Percentiles rank a stretch among this genome's conserved stretches.
Evolutionary conservation across 2,329 filamentous ascomycete genomes (phyloP).

Genomic region (Apiospora malaysiana): DNA sequence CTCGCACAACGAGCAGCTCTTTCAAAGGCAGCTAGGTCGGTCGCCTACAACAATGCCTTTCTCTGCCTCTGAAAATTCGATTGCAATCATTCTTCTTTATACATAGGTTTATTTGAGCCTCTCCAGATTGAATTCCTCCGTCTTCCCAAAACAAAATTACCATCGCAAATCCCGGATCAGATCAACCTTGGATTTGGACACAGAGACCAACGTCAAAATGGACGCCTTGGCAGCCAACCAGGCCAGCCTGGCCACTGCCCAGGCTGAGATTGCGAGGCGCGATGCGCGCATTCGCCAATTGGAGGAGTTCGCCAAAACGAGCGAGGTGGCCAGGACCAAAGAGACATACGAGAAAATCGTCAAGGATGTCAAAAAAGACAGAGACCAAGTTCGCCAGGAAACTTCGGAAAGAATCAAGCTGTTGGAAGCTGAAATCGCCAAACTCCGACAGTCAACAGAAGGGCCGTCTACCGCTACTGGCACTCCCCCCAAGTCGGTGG

Average conservation of each 20-base stretch:
- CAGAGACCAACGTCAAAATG: slow-evolving; percentile 4
- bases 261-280: not conserved
- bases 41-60: slow-evolving; percentile 15
- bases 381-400: slow-evolving; percentile 10
- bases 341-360: slow-evolving; percentile 19
- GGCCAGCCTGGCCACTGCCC: slow-evolving; percentile 1
- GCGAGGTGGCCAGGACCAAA: slow-evolving; percentile 12
- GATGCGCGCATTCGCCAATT: slow-evolving; percentile 20
- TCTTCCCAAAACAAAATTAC: not conserved
- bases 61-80: slow-evolving; percentile 5
- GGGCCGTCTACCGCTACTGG: not conserved
- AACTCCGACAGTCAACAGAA: slow-evolving; percentile 11
- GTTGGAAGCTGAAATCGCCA: not conserved
- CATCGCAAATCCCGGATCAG: not conserved
- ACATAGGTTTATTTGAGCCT: not conserved
- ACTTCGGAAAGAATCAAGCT: not conserved
- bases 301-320: not conserved
- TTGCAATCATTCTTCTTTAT: slow-evolving; percentile 5
- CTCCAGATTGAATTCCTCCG: not conserved
- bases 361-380: slow-evolving; percentile 18
- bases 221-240: not conserved
- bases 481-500: not conserved
- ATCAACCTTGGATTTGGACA: not conserved
- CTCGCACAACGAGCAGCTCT: slow-evolving; percentile 11
- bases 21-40: slow-evolving; percentile 18